These are phyloP conservation scores for Neurospora tetrasperma DNA, from an alignment of 495 filamentous ascomycete species.

Conservation along the genomic window DNA sequence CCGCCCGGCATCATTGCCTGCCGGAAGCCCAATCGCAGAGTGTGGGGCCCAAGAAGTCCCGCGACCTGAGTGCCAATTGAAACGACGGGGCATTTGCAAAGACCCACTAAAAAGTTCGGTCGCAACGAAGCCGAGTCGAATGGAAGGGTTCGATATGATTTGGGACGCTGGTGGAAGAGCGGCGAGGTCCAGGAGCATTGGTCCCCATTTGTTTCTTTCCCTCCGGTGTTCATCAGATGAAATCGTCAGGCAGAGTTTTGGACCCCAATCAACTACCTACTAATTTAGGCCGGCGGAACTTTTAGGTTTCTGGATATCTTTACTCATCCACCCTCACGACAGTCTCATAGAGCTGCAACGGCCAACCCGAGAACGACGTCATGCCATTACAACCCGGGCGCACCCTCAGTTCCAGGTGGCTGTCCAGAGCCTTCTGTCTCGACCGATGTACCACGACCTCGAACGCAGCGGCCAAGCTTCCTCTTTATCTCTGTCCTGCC, in stretches of 20 bases:
- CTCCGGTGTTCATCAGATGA: neutral
- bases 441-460: slow-evolving; percentile 22
- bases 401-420: slow-evolving; percentile 24
- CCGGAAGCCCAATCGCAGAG: neutral
- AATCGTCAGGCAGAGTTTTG: neutral
- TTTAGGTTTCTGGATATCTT: neutral
- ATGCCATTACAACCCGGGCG: slow-evolving; percentile 16
- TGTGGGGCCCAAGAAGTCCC: neutral
- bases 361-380: neutral
- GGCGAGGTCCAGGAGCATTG: neutral
- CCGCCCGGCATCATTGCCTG: neutral
- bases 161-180: neutral
- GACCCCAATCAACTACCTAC: neutral
- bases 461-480: slow-evolving; percentile 14
- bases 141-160: neutral
- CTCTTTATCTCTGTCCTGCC: slow-evolving; percentile 37
- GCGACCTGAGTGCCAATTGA: neutral
- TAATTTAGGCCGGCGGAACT: neutral
- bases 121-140: neutral
- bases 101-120: neutral
- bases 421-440: slow-evolving; percentile 30
- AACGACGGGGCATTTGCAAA: neutral
- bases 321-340: neutral
- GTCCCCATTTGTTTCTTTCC: neutral
- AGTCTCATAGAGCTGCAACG: neutral